Conservation (phyloP, 1,284 basidiomycete species). For the Ganoderma boninense region DNA sequence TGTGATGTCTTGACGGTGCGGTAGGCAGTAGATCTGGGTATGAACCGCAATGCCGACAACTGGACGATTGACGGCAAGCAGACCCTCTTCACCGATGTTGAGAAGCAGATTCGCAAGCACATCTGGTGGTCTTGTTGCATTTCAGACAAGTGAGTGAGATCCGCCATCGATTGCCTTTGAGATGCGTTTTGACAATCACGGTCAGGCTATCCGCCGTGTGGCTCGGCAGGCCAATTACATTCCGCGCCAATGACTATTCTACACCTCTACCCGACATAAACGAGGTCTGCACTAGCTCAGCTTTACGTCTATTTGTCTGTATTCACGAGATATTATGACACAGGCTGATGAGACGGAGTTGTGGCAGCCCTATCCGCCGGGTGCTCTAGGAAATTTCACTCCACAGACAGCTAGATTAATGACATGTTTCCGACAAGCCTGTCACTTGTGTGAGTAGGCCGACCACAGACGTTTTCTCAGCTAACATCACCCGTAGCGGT, state of each 20-base stretch:
- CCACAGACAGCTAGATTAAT: conserved; percentile 60
- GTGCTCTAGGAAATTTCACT: conserved; percentile 51
- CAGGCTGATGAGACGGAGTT: conserved; percentile 70
- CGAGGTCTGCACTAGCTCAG: conserved; percentile 12
- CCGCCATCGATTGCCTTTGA: neutral
- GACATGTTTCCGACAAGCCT: conserved; percentile 66
- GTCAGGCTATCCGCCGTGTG: conserved; percentile 41
- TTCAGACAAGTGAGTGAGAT: conserved; percentile 69
- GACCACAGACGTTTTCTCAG: conserved; percentile 7
- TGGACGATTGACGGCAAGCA: conserved; percentile 77
- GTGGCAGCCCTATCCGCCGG: conserved; percentile 60
- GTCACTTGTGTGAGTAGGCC: conserved; percentile 62
- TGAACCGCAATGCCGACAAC: conserved; percentile 81
- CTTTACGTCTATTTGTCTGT: neutral
- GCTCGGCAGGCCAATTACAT: conserved; percentile 40
- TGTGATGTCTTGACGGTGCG: neutral
- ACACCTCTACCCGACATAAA: conserved; percentile 25
- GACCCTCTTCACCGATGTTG: conserved; percentile 72
- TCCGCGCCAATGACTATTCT: conserved; percentile 37
- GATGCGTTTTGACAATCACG: conserved; percentile 4
- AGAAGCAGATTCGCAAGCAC: conserved; percentile 79
- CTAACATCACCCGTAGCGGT: conserved; percentile 50
- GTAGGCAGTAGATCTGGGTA: conserved; percentile 84
- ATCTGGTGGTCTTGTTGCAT: conserved; percentile 87
- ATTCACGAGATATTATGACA: conserved; percentile 4